Evolutionary conservation across 306 rosid genomes (phyloP).

Genomic region (Geum urbanum): DNA sequence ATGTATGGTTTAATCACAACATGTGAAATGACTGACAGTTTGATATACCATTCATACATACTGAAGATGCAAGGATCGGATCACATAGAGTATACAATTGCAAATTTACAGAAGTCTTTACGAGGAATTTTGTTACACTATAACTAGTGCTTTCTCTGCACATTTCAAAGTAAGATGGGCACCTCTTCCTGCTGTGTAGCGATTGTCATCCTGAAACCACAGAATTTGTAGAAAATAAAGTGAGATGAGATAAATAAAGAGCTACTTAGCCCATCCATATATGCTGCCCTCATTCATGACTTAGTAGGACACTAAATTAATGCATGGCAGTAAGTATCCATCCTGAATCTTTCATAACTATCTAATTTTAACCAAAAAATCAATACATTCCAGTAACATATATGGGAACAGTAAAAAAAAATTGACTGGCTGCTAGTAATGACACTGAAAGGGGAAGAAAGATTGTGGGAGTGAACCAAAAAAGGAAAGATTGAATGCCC

Average conservation of each 20-base stretch:
- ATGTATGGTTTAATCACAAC: background rate
- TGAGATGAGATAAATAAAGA: slow-evolving; percentile 3
- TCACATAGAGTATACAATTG: background rate
- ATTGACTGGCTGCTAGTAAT: background rate
- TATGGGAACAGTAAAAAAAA: background rate
- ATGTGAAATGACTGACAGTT: background rate
- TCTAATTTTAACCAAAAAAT: background rate
- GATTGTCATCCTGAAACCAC: slow-evolving; percentile 59
- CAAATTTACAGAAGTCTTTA: slow-evolving; percentile 12
- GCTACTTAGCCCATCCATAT: background rate
- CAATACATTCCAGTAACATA: background rate
- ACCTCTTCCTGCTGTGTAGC: slow-evolving; percentile 78
- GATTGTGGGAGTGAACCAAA: background rate
- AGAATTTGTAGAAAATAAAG: background rate
- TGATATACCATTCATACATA: background rate
- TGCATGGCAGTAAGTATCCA: background rate
- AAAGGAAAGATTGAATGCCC: slow-evolving; percentile 3
- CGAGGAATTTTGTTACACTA: slow-evolving; percentile 68
- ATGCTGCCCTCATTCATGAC: background rate
- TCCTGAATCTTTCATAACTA: background rate
- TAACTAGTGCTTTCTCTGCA: slow-evolving; percentile 71
- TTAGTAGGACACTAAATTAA: background rate
- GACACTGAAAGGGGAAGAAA: background rate
- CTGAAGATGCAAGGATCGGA: too few relatives aligned
- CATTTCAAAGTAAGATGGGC: slow-evolving; percentile 63